Base-by-base conservation (phyloP, 164 flowering plant species). In the Liriodendron chinense region DNA sequence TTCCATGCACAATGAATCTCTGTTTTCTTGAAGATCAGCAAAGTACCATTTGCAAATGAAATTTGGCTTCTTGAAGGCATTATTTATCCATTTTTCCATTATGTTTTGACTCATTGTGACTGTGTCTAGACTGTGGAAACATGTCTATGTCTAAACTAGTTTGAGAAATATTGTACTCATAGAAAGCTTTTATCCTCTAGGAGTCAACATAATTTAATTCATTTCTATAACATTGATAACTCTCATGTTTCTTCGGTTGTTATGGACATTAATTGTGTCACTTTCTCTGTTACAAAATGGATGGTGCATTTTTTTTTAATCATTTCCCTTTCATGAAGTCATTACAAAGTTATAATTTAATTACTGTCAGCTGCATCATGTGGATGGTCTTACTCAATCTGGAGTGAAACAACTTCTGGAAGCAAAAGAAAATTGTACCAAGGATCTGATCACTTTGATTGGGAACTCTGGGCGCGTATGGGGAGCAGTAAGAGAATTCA, bases 321-420 rank as follows among this genome's bases (percentile, higher is more conserved):
- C 7, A 20, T 66, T 66, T 66, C 69, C 28, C 7, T 66, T 28
- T 26, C 47, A 28, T 34, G 43, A 34, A 24, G 69, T 69, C 56
- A 21, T 16, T 25, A 24, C 47, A 61, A 26, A 64, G n/a, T 64
- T 67, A 21, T 7, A 9, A 13, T 63, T 65, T 73, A 57, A 26
- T 28, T 28, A 34, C 43, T 70, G 48, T 76, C 86, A 92, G 98
- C 80, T 94, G 82, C 98, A 94, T 80, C 92, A 91, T 81, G 93
- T 93, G 75, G 97, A 94, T 81, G 98, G 98, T 64, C 89, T 94
- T 50, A 85, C 85, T 12, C 81, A 81, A 74, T 78, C 88, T 72
- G 82, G 82, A 73, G 92, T 89, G 59, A 88, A 83, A 78, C 64
- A 83, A 71, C 84, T 83, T 79, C 77, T 94, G 57, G 81, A 87